Evolutionary conservation across 2,329 filamentous ascomycete species (phyloP), one percentile per base, ranked within the genome.

Genomic region (Paraphaeosphaeria minitans): DNA sequence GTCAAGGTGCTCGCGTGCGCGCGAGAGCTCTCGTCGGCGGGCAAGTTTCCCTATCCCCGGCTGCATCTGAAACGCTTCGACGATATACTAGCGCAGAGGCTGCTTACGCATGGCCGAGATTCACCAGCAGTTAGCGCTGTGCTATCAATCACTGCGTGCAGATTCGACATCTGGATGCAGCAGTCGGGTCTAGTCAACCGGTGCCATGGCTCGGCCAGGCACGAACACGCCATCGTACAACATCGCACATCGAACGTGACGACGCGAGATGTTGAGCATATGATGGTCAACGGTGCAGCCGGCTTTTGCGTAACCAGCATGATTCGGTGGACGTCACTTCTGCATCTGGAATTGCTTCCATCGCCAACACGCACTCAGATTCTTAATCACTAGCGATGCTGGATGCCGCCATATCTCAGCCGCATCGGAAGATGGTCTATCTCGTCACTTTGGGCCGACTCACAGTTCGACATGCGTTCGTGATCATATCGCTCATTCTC

Each of bases 1-100:
- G 66, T 59, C 66, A 58, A 53, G 31, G 49, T 55, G 47, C 53
- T 57, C 49, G 53, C 59, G 56, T 66, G 60, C 60, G 60, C 21
- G 53, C 52, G 54, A 62, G 59, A 63, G 64, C 62, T 63, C 63
- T 66, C 62, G 60, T 67, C 65, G 66, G 64, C 60, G 42, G 58
- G 27, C 47, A 29, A 49, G 52, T 52, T 53, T 49, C 49, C 52
- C 58, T 47, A 46, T 41, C 33, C 33, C 56, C 41, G 35, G 56
- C 48, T 41, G 42, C 42, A 53, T 48, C 22, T 56, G 65, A 64
- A 56, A 65, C 62, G 46, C 50, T 47, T 48, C 8, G 22, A 42
- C 27, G 41, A 52, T 52, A 50, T 60, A 48, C 22, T 46, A 48
- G 46, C 51, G 57, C 31, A 27, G 9, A 53, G 24, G 52, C 60